phyloP scores from a whole-genome alignment of 2,329 filamentous ascomycete species.

The Pseudogymnoascus sp. region DNA sequence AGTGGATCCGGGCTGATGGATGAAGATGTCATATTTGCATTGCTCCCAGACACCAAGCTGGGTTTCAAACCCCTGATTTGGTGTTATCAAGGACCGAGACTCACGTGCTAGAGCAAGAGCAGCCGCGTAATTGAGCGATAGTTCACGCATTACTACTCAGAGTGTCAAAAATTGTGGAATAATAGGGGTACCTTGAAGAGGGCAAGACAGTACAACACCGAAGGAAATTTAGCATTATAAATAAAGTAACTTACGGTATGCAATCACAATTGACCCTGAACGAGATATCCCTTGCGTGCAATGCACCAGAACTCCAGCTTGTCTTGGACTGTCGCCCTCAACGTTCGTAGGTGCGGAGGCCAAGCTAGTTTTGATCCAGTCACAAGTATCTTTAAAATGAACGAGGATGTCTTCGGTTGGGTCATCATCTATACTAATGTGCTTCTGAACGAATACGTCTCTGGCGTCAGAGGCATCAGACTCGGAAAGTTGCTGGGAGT shows the following conservation, averaged over 20 bases:
- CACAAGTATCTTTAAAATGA: constrained; percentile 17
- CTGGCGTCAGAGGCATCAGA: background rate
- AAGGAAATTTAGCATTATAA: background rate
- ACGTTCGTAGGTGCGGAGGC: background rate
- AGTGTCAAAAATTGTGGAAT: background rate
- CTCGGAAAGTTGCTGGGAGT: background rate
- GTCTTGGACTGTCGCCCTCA: background rate
- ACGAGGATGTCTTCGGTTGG: constrained; percentile 19
- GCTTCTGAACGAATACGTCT: constrained; percentile 8
- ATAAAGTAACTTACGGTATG: constrained; percentile 18
- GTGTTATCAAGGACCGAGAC: constrained; percentile 17
- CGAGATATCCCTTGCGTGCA: constrained; percentile 23
- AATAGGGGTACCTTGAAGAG: background rate
- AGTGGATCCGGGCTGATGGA: background rate
- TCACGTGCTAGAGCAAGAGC: constrained; percentile 17
- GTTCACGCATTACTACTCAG: constrained; percentile 19
- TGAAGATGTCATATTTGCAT: constrained; percentile 8
- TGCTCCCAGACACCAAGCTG: constrained; percentile 19
- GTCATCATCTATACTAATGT: constrained; percentile 21
- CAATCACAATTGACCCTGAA: constrained; percentile 19
- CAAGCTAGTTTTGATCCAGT: constrained; percentile 19
- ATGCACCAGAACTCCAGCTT: constrained; percentile 18
- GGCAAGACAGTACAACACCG: background rate
- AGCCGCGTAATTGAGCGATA: constrained; percentile 14
- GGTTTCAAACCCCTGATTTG: constrained; percentile 19